These are phyloP conservation scores for Coemansia sp. DNA, from an alignment of 192 early-diverging fungal species.

Conservation along the genomic window DNA sequence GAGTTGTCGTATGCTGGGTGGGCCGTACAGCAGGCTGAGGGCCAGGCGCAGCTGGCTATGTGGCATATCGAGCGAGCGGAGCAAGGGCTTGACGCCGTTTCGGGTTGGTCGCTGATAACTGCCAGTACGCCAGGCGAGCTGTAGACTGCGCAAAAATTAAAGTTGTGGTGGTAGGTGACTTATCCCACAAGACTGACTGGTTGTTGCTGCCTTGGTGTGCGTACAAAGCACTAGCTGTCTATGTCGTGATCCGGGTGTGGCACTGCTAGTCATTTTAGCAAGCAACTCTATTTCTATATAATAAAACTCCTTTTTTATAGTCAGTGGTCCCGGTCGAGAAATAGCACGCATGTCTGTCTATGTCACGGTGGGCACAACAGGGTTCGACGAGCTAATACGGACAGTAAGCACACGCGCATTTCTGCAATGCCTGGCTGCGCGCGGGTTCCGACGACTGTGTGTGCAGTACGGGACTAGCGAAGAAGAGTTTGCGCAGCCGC, in stretches of 20 bases:
- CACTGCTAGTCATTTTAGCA: too few relatives aligned
- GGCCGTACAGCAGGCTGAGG: conserved; percentile 34
- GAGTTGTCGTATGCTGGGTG: conserved; percentile 30
- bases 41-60: conserved; percentile 32
- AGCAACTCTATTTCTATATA: too few relatives aligned
- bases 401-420: conserved; percentile 47
- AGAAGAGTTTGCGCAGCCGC: conserved; percentile 22
- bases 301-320: background rate
- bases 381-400: conserved; percentile 72
- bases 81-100: conserved; percentile 22
- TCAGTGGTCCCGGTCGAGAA: background rate
- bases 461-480: conserved; percentile 67
- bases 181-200: too few relatives aligned
- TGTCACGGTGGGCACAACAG: conserved; percentile 90
- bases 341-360: conserved; percentile 53
- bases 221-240: too few relatives aligned
- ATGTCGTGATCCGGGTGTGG: too few relatives aligned
- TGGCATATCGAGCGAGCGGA: conserved; percentile 51
- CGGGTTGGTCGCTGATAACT: conserved; percentile 17
- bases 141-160: too few relatives aligned
- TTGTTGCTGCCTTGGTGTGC: too few relatives aligned
- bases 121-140: conserved; percentile 8
- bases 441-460: conserved; percentile 55
- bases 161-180: too few relatives aligned
- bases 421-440: conserved; percentile 42